A percentile compares a stretch with the other conserved stretches of the same genome.
Evolutionary conservation across 2,329 filamentous ascomycete species (phyloP).

Genomic region (Endothia cerciana): DNA sequence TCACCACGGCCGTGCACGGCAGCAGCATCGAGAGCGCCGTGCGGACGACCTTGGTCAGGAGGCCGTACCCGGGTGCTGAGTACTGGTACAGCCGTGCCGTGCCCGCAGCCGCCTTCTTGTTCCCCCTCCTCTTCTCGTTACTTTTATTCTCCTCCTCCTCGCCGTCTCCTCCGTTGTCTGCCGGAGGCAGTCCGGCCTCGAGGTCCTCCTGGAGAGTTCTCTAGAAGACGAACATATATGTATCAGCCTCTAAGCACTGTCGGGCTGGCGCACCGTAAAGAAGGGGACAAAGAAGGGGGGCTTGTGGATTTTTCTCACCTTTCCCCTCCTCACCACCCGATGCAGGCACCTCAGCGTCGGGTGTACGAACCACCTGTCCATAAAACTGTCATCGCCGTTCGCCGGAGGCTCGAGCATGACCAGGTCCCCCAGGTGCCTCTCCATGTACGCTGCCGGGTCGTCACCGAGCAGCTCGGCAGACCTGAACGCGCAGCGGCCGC

Average conservation of each 20-base stretch:
- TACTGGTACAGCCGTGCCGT: constrained; percentile 26
- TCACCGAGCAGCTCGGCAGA: constrained; percentile 21
- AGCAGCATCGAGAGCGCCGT: constrained; percentile 31
- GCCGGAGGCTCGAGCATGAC: constrained; percentile 17
- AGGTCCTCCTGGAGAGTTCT: constrained; percentile 7
- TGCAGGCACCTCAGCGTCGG: constrained; percentile 15
- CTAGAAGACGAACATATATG: background rate
- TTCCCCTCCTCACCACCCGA: background rate
- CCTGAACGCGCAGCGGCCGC: constrained; percentile 13
- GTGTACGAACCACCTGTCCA: constrained; percentile 15
- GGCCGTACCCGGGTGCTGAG: constrained; percentile 7
- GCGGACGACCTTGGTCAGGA: constrained; percentile 28
- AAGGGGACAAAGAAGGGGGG: no score
- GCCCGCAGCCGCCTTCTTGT: constrained; percentile 15
- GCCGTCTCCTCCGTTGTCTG: background rate
- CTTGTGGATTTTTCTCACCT: background rate
- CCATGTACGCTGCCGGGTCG: constrained; percentile 18
- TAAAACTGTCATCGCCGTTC: constrained; percentile 6
- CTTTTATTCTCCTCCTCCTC: no score
- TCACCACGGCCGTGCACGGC: constrained; percentile 32
- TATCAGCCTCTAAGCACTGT: background rate
- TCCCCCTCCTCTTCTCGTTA: background rate
- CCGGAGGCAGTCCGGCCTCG: background rate
- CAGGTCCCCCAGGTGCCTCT: constrained; percentile 16
- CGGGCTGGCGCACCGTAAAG: background rate